phyloP scores from a whole-genome alignment of 2,329 filamentous ascomycete species.

The Arthrobotrys conoides region DNA sequence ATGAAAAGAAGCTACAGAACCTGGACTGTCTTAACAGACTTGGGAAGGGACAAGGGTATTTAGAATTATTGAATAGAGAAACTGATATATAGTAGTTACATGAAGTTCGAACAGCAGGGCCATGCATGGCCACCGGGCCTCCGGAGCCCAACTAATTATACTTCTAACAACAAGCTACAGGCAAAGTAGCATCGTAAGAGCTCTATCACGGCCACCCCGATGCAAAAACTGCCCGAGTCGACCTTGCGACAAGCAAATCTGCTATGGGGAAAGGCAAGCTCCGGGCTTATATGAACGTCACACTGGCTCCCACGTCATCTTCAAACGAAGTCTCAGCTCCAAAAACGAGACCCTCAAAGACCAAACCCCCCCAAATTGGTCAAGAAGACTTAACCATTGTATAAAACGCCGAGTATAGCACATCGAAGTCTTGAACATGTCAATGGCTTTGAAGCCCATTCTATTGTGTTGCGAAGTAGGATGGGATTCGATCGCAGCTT shows the following conservation, averaged over 20 bases:
- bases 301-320: neutral
- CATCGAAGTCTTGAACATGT: neutral
- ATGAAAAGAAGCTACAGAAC: conserved; percentile 2
- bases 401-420: neutral
- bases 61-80: conserved; percentile 27
- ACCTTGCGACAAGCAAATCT: neutral
- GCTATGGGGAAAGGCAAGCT: neutral
- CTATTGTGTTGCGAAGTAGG: conserved; percentile 18
- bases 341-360: neutral
- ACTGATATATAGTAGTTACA: conserved; percentile 10
- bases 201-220: neutral
- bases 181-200: neutral
- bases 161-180: neutral
- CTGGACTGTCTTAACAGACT: neutral
- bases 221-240: neutral
- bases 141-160: neutral
- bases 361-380: neutral
- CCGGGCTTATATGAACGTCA: neutral
- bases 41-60: conserved; percentile 10
- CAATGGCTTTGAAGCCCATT: neutral
- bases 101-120: neutral
- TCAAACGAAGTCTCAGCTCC: neutral
- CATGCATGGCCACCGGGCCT: conserved; percentile 11
- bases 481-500: neutral
- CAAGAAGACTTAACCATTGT: neutral